Evolutionary conservation across 768 basidiomycete species (phyloP).

Genomic region (Pleurotus platypus): DNA sequence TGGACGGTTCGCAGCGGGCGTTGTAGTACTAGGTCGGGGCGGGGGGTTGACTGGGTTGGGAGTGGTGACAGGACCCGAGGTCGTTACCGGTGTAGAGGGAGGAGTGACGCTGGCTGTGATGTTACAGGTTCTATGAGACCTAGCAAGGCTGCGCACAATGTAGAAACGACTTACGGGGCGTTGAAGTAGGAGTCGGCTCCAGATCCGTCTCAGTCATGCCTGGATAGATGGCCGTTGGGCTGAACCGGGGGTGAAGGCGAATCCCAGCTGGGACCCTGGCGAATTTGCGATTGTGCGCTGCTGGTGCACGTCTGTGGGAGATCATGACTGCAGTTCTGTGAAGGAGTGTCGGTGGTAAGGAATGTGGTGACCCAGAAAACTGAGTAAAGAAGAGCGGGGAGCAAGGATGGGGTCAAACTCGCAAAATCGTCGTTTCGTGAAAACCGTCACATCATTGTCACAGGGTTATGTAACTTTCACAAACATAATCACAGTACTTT

Average conservation of each 20-base stretch:
- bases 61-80: not conserved
- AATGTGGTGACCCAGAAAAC: conserved; percentile 1
- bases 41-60: not conserved
- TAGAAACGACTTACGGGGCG: no score
- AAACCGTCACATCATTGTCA: not conserved
- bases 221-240: conserved; percentile 2
- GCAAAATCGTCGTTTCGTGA: not conserved
- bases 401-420: not conserved
- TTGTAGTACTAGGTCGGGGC: not conserved
- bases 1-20: not conserved
- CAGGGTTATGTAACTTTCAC: not conserved
- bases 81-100: not conserved
- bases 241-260: conserved; percentile 2
- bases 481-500: no score
- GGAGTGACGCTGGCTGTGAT: not conserved
- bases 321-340: not conserved
- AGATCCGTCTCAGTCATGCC: not conserved
- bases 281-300: conserved; percentile 3
- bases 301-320: not conserved
- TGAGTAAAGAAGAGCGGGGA: not conserved
- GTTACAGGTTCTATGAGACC: no score
- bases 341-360: conserved; percentile 3
- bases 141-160: no score
- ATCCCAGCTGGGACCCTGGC: conserved; percentile 2
- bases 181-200: no score